Evolutionary conservation across 2,329 filamentous ascomycete species (phyloP).

Genomic region (Cordyceps pruinosa): DNA sequence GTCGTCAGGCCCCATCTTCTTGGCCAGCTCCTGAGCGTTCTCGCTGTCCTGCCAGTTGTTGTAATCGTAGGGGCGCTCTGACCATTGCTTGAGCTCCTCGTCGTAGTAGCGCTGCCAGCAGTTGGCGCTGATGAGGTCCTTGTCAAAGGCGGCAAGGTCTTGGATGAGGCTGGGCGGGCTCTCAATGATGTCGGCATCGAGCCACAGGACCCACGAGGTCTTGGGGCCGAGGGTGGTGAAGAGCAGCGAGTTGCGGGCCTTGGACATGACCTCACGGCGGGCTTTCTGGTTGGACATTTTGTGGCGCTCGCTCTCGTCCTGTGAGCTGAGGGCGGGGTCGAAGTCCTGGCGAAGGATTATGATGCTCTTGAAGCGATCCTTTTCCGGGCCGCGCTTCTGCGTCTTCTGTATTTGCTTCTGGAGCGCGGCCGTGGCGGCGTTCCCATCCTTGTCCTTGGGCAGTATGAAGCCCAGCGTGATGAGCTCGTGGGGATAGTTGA

Average conservation of each 20-base stretch:
- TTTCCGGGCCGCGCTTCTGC: conserved; percentile 68
- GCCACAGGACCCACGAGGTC: conserved; percentile 95
- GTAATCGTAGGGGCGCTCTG: conserved; percentile 85
- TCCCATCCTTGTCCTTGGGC: conserved; percentile 87
- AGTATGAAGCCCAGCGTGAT: conserved; percentile 95
- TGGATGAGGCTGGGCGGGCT: conserved; percentile 80
- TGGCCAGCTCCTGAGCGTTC: conserved; percentile 66
- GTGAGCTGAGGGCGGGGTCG: conserved; percentile 70
- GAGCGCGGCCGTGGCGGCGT: conserved; percentile 72
- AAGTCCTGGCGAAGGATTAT: conserved; percentile 95
- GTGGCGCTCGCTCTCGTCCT: conserved; percentile 83
- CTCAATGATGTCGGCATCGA: conserved; percentile 88
- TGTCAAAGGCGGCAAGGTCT: conserved; percentile 80
- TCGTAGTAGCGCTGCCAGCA: conserved; percentile 87
- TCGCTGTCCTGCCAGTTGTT: conserved; percentile 96
- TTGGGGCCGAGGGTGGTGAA: conserved; percentile 89
- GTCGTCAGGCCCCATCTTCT: conserved; percentile 81
- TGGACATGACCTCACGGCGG: conserved; percentile 82
- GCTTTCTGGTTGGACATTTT: conserved; percentile 85
- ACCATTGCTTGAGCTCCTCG: conserved; percentile 57
- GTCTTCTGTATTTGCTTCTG: conserved; percentile 81
- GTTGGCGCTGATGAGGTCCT: conserved; percentile 89
- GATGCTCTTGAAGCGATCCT: conserved; percentile 81
- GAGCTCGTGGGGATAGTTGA: conserved; percentile 86
- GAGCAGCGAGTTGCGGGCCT: conserved; percentile 85